phyloP scores from a whole-genome alignment of 495 filamentous ascomycete species.

The Beverwykella pulmonaria region DNA sequence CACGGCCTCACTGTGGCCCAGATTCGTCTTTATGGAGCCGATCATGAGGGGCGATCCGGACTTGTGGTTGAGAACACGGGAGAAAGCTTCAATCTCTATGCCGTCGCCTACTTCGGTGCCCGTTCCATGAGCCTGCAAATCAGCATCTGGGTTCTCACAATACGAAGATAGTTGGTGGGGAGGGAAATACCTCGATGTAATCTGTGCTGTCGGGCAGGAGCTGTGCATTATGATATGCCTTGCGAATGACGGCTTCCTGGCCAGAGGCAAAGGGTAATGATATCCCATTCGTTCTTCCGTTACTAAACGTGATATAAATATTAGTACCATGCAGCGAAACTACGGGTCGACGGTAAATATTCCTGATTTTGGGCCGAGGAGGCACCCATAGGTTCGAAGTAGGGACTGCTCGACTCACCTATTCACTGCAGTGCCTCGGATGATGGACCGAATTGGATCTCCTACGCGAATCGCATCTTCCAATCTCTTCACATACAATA shows the following conservation, averaged over 20 bases:
- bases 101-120: constrained; percentile 51
- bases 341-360: no score
- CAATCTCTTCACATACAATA: constrained; percentile 49
- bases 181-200: neutral
- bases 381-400: no score
- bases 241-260: neutral
- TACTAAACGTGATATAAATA: neutral
- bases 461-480: constrained; percentile 47
- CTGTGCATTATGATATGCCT: neutral
- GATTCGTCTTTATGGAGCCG: constrained; percentile 39
- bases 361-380: no score
- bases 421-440: constrained; percentile 39
- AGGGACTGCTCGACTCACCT: constrained; percentile 10
- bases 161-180: neutral
- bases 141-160: no score
- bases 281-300: neutral
- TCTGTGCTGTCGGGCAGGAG: neutral
- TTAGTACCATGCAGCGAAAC: neutral
- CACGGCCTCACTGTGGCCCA: constrained; percentile 48
- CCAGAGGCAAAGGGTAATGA: neutral
- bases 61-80: constrained; percentile 44
- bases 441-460: constrained; percentile 52
- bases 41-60: neutral
- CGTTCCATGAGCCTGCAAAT: neutral
- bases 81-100: constrained; percentile 60